phyloP scores from a whole-genome alignment of 306 rosid species.

The Carpinus viminea region DNA sequence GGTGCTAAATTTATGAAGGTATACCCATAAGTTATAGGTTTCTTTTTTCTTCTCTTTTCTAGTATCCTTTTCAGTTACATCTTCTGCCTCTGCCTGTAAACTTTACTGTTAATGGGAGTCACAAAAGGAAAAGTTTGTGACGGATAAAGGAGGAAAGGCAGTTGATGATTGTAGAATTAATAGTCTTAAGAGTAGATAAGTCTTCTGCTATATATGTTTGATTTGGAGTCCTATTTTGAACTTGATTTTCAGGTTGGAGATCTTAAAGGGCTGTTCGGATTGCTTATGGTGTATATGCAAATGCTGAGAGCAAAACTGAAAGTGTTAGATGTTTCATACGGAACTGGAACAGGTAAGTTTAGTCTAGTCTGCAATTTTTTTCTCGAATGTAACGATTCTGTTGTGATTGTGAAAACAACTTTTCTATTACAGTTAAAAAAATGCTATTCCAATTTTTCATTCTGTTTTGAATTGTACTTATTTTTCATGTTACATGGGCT shows the following conservation, averaged over 20 bases:
- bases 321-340: conserved; percentile 74
- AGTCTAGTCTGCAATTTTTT: neutral
- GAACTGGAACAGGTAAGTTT: conserved; percentile 69
- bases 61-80: conserved; percentile 4
- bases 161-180: neutral
- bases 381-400: conserved; percentile 18
- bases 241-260: conserved; percentile 73
- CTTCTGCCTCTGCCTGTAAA: neutral
- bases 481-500: neutral
- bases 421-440: neutral
- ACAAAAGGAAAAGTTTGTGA: neutral
- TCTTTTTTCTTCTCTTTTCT: neutral
- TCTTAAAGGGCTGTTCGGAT: conserved; percentile 80
- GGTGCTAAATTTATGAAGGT: conserved; percentile 94
- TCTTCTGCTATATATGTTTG: conserved; percentile 6
- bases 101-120: neutral
- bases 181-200: neutral
- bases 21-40: neutral
- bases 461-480: neutral
- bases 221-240: conserved; percentile 20
- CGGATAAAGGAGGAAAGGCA: neutral
- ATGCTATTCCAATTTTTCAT: neutral
- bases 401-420: neutral
- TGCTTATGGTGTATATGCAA: conserved; percentile 76
- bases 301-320: conserved; percentile 73